Conservation (phyloP, 768 basidiomycete species). For the Agaricus bisporus region DNA sequence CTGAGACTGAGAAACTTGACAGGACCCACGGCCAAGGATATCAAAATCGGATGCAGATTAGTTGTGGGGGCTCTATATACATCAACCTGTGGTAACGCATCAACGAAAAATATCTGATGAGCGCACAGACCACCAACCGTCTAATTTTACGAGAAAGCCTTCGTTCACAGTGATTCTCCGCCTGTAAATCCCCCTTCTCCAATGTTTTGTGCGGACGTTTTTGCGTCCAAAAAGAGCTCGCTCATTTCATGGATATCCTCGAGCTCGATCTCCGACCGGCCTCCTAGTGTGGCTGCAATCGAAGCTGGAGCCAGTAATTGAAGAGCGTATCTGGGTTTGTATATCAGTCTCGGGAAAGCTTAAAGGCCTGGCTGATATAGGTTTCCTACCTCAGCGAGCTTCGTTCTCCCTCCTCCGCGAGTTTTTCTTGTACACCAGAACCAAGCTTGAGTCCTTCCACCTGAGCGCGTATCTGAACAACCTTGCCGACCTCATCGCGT, state of each 20-base stretch:
- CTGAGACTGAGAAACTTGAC: conserved; percentile 1
- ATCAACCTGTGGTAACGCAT: conserved; percentile 4
- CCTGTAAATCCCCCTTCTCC: conserved; percentile 26
- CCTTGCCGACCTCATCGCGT: conserved; percentile 78
- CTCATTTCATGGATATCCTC: conserved; percentile 95
- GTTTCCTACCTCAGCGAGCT: conserved; percentile 66
- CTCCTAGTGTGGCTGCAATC: conserved; percentile 73
- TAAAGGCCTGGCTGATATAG: not conserved
- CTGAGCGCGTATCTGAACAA: conserved; percentile 79
- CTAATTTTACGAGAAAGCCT: not conserved
- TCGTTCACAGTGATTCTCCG: not conserved
- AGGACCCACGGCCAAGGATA: not conserved
- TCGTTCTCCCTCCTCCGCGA: conserved; percentile 79
- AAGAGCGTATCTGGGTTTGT: conserved; percentile 65
- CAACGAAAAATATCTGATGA: conserved; percentile 5
- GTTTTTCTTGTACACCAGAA: conserved; percentile 66
- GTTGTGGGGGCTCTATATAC: conserved; percentile 2
- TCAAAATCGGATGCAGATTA: not conserved
- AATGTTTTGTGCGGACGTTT: conserved; percentile 61
- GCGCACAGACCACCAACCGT: conserved; percentile 3
- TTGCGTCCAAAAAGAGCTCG: conserved; percentile 93
- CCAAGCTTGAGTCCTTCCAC: conserved; percentile 81
- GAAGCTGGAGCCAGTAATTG: conserved; percentile 89
- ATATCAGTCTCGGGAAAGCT: not conserved
- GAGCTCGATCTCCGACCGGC: conserved; percentile 72